These are phyloP conservation scores for Apiospora phragmitis DNA, from an alignment of 2,329 filamentous ascomycete species.

Conservation along the genomic window DNA sequence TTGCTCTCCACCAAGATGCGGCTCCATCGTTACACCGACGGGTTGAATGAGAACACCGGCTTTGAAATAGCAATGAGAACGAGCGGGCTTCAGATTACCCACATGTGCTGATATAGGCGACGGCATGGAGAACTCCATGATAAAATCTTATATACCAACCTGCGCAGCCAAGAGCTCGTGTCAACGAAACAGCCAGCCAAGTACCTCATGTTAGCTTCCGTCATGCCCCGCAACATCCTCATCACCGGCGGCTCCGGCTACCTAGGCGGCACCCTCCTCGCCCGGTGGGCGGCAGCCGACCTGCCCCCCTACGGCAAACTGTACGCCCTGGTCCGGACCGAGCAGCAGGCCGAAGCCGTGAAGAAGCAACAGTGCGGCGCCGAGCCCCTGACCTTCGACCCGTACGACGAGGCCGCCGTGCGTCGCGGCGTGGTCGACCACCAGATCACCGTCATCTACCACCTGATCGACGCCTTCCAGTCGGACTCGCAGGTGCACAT, in stretches of 20 bases:
- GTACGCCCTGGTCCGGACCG: conserved; percentile 47
- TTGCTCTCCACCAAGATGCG: not conserved
- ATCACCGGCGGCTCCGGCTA: conserved; percentile 55
- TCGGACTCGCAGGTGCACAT: conserved; percentile 36
- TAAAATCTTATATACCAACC: not conserved
- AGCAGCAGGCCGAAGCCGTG: conserved; percentile 45
- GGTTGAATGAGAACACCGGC: not conserved
- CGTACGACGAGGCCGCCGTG: conserved; percentile 37
- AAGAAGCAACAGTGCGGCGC: conserved; percentile 40
- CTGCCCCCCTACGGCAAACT: conserved; percentile 44
- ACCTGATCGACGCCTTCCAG: conserved; percentile 43
- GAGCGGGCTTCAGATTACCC: not conserved
- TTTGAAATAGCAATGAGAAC: not conserved
- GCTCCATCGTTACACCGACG: not conserved
- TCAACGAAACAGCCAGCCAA: not conserved
- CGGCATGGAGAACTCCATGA: not conserved
- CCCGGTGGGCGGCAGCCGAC: conserved; percentile 33
- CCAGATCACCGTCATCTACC: conserved; percentile 49
- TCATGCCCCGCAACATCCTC: conserved; percentile 40
- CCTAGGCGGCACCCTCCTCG: conserved; percentile 50
- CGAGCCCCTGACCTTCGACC: conserved; percentile 41
- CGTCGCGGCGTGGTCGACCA: conserved; percentile 38
- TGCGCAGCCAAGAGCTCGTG: not conserved
- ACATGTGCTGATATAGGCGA: not conserved
- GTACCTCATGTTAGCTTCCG: not conserved